These are phyloP conservation scores for Candida rishiriensis DNA, from an alignment of 805 yeast species.

Conservation along the genomic window DNA sequence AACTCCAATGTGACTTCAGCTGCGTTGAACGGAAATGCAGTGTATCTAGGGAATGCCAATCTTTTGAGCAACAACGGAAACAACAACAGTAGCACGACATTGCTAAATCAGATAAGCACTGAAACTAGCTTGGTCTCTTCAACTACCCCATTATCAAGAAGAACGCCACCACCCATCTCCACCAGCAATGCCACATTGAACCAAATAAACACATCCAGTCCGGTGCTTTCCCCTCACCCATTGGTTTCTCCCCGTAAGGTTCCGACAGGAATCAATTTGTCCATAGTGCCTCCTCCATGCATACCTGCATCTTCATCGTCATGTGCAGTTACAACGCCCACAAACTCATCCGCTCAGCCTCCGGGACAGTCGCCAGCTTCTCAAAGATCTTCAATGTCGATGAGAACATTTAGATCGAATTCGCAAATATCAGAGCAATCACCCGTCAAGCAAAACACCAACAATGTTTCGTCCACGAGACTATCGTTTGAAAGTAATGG, in stretches of 20 bases:
- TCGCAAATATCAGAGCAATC: constrained; percentile 24
- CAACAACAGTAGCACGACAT: neutral
- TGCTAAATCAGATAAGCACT: neutral
- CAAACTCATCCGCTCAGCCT: too few relatives aligned
- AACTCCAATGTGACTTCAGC: too few relatives aligned
- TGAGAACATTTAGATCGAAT: constrained; percentile 30
- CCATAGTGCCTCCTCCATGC: neutral
- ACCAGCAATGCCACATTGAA: neutral
- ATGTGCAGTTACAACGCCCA: neutral
- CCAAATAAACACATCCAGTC: too few relatives aligned
- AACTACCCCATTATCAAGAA: neutral
- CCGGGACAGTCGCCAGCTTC: constrained; percentile 22
- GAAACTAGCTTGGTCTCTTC: too few relatives aligned
- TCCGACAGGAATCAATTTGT: too few relatives aligned
- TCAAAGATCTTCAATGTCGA: constrained; percentile 29
- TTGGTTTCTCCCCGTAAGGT: too few relatives aligned
- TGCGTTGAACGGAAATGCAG: too few relatives aligned
- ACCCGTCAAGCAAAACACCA: constrained; percentile 14
- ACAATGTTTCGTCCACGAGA: too few relatives aligned
- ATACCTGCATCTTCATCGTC: constrained; percentile 3
- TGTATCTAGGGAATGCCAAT: neutral
- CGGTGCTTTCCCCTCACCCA: too few relatives aligned
- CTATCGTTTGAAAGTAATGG: too few relatives aligned
- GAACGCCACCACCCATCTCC: constrained; percentile 1
- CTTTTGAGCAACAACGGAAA: neutral